These are phyloP conservation scores for Vigna nakashimae DNA, from an alignment of 306 rosid genomes.

Conservation along the genomic window DNA sequence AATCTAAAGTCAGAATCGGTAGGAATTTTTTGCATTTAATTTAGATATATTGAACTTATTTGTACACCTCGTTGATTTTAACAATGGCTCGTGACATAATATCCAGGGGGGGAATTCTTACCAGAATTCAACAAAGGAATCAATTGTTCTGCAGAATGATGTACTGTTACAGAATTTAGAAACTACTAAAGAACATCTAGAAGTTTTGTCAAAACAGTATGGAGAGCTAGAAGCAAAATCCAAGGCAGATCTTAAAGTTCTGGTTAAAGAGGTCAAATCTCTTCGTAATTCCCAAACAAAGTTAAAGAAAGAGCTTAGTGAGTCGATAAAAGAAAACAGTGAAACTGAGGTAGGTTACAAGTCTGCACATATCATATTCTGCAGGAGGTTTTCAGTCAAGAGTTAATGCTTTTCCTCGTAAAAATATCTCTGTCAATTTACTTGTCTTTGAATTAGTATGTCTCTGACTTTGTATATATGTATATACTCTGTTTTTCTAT, in stretches of 20 bases:
- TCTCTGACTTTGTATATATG: not conserved
- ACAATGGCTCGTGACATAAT: slow-evolving; percentile 39
- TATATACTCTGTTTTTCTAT: no score
- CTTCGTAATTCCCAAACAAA: slow-evolving; percentile 74
- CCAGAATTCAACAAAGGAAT: slow-evolving; percentile 51
- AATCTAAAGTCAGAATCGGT: slow-evolving; percentile 83
- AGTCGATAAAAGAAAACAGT: slow-evolving; percentile 56
- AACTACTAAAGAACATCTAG: slow-evolving; percentile 71
- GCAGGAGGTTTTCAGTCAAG: slow-evolving; percentile 13
- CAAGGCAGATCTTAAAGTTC: slow-evolving; percentile 85
- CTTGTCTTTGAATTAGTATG: slow-evolving; percentile 12
- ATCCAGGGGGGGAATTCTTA: slow-evolving; percentile 63
- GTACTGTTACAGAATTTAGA: slow-evolving; percentile 60
- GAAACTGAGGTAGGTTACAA: slow-evolving; percentile 60
- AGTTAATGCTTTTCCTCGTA: not conserved
- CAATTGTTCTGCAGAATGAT: slow-evolving; percentile 57
- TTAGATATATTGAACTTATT: slow-evolving; percentile 32
- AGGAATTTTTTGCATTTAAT: slow-evolving; percentile 44
- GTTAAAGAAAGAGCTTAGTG: slow-evolving; percentile 75
- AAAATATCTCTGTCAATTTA: slow-evolving; percentile 14
- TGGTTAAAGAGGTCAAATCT: slow-evolving; percentile 95
- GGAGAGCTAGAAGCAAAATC: slow-evolving; percentile 91
- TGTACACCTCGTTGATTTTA: slow-evolving; percentile 31
- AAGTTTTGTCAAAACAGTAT: slow-evolving; percentile 69
- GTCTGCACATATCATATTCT: slow-evolving; percentile 29